Conservation (phyloP, 148 eudicot species). For the Arbutus unedo region DNA sequence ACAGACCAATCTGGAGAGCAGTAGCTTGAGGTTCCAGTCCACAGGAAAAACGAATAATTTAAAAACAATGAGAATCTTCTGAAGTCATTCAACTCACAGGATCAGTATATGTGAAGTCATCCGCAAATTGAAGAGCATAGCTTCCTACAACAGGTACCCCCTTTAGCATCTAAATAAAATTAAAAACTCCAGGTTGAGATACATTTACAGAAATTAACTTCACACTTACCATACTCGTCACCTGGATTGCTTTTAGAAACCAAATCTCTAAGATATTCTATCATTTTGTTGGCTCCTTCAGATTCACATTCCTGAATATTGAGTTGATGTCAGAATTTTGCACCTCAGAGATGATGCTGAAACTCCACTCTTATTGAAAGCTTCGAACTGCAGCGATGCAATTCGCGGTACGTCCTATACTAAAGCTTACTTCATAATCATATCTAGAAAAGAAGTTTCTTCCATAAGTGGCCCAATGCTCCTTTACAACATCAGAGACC, state of each 20-base stretch:
- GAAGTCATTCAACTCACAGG: conserved; percentile 61
- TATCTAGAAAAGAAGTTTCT: conserved; percentile 98
- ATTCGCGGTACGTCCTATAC: not conserved
- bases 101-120: conserved; percentile 86
- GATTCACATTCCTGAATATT: conserved; percentile 86
- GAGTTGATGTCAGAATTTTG: conserved; percentile 2
- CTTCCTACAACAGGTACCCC: conserved; percentile 41
- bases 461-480: conserved; percentile 95
- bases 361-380: not conserved
- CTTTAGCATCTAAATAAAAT: conserved; percentile 19
- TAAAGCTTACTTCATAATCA: conserved; percentile 81
- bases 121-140: conserved; percentile 75
- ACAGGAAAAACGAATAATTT: not conserved
- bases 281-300: conserved; percentile 94
- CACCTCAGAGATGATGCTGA: not conserved
- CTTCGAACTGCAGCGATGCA: conserved; percentile 8
- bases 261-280: conserved; percentile 75
- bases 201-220: not conserved
- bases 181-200: not conserved
- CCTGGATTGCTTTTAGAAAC: conserved; percentile 79
- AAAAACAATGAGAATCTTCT: not conserved
- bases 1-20: not conserved
- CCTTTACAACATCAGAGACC: conserved; percentile 83
- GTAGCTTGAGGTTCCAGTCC: not conserved
- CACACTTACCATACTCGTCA: conserved; percentile 62